Percentiles rank a stretch among this genome's conserved stretches.
These are phyloP conservation scores for Salix brachista DNA, from an alignment of 345 rosid species.

Conservation along the genomic window DNA sequence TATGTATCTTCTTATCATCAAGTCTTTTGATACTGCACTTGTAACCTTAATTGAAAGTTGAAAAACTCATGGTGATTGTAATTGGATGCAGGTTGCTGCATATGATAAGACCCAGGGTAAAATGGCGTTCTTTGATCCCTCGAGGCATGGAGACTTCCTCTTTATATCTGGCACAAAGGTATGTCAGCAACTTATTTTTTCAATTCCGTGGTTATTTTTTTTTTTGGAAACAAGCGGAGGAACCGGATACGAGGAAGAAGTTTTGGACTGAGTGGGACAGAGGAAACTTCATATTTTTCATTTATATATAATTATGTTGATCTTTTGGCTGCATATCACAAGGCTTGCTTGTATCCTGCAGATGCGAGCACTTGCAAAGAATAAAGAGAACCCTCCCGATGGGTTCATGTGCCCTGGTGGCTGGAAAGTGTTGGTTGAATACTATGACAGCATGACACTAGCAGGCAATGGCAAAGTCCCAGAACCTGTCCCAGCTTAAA, in stretches of 20 bases:
- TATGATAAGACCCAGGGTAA: constrained; percentile 91
- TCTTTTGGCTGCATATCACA: background rate
- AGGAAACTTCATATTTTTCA: background rate
- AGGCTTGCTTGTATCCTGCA: constrained; percentile 23
- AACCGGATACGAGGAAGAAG: background rate
- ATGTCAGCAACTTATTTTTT: constrained; percentile 2
- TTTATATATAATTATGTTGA: background rate
- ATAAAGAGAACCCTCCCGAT: constrained; percentile 85
- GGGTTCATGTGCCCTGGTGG: constrained; percentile 99
- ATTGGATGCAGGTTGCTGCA: constrained; percentile 69
- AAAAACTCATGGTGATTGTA: background rate
- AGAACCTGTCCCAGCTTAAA: constrained; percentile 59
- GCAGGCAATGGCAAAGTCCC: constrained; percentile 49
- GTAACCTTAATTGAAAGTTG: background rate
- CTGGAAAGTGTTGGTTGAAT: constrained; percentile 87
- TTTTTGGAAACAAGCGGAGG: background rate
- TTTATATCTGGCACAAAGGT: constrained; percentile 99
- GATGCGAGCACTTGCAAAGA: constrained; percentile 95
- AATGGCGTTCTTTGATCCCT: constrained; percentile 98
- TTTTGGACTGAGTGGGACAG: background rate
- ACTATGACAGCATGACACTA: constrained; percentile 66
- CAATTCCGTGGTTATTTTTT: background rate
- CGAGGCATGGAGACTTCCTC: constrained; percentile 80
- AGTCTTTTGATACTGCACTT: background rate
- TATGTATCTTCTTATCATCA: constrained; percentile 20